Percentiles rank a stretch among this genome's conserved stretches.
Evolutionary conservation across 139 green algal genomes (phyloP).

Genomic region (Chlorella sorokiniana): DNA sequence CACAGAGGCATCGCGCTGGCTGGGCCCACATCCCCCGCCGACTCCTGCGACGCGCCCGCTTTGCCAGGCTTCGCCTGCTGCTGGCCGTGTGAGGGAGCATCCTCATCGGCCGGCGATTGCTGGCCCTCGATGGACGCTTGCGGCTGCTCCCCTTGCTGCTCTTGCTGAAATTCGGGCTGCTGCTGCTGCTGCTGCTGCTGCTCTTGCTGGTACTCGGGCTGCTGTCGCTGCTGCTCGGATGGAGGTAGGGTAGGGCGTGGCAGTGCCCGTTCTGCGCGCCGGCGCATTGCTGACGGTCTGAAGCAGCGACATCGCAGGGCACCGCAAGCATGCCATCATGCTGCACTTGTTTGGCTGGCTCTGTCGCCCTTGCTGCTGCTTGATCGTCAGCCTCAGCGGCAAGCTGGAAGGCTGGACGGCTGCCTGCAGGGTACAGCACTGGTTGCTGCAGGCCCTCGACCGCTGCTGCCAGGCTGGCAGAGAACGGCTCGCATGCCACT

Average conservation of each 20-base stretch:
- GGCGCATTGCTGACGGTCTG: neutral
- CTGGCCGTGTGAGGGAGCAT: neutral
- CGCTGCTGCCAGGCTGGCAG: neutral
- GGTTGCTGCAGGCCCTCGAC: neutral
- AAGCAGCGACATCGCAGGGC: too few relatives aligned
- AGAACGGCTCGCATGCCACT: too few relatives aligned
- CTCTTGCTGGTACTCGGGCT: neutral
- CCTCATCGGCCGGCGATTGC: too few relatives aligned
- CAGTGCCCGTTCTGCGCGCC: neutral
- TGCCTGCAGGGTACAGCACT: neutral
- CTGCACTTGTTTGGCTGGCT: neutral
- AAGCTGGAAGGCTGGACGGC: constrained; percentile 3
- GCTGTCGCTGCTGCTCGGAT: neutral
- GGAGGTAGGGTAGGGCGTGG: neutral
- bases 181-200: neutral
- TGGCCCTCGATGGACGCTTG: neutral
- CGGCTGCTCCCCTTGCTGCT: neutral
- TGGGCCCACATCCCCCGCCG: too few relatives aligned
- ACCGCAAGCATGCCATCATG: neutral
- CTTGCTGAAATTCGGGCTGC: neutral
- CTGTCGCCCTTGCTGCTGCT: neutral
- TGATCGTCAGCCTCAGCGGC: neutral
- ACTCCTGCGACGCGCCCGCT: too few relatives aligned
- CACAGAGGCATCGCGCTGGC: neutral
- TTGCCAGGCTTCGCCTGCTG: neutral